Evolutionary conservation across 139 green algal genomes (phyloP).

Genomic region (Tetradesmus lagerheimii): DNA sequence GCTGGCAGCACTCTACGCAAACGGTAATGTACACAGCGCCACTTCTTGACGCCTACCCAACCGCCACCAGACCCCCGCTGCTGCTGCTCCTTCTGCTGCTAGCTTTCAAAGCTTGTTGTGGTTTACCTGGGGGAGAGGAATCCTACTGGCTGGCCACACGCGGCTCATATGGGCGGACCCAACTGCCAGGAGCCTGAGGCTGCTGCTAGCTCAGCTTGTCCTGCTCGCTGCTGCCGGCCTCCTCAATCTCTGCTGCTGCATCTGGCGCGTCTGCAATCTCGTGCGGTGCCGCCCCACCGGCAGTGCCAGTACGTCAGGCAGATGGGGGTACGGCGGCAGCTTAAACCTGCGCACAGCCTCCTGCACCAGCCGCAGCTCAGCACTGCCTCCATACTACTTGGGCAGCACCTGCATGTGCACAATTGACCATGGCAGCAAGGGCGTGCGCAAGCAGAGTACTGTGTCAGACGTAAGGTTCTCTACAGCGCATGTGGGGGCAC

Average conservation of each 20-base stretch:
- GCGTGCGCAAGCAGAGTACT: background rate
- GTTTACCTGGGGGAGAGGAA: too few species aligned
- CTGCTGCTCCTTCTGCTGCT: too few species aligned
- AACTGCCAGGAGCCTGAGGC: background rate
- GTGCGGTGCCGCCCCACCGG: background rate
- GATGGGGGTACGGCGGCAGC: constrained; percentile 40
- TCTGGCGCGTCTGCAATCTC: background rate
- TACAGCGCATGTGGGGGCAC: too few species aligned
- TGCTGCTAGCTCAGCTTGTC: background rate
- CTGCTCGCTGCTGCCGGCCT: background rate
- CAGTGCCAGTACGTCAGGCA: background rate
- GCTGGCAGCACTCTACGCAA: too few species aligned
- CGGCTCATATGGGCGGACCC: too few species aligned
- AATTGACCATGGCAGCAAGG: background rate
- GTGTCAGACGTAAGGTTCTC: too few species aligned
- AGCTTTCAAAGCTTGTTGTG: too few species aligned
- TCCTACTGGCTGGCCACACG: too few species aligned
- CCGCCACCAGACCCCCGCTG: too few species aligned
- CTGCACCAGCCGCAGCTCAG: constrained; percentile 23
- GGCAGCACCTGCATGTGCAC: constrained; percentile 24
- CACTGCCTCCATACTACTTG: constrained; percentile 38
- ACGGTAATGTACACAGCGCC: too few species aligned
- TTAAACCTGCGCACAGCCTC: constrained; percentile 19
- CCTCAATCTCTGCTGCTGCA: background rate
- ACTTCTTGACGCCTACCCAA: too few species aligned